Conservation (phyloP, 441 rosid species). For the Adansonia rubrostipa region DNA sequence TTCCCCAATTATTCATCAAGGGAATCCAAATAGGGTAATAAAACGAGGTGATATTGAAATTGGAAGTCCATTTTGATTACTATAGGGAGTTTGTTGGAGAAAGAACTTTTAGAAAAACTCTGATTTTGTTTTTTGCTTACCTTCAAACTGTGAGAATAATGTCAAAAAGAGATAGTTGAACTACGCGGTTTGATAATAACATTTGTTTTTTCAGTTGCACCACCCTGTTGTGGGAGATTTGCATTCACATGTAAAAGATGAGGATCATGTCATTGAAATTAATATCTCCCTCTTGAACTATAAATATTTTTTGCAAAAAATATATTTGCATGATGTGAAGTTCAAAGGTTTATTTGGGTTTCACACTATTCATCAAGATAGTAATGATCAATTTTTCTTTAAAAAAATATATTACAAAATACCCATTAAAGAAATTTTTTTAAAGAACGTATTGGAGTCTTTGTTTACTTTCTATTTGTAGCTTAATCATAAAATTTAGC, state of each 20-base stretch:
- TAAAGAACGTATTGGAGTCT: background rate
- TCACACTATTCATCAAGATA: background rate
- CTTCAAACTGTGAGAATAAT: background rate
- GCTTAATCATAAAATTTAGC: background rate
- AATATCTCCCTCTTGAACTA: background rate
- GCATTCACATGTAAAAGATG: conserved; percentile 24
- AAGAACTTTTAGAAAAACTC: background rate
- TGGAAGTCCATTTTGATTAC: background rate
- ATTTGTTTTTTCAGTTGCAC: background rate
- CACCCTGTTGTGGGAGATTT: conserved; percentile 13
- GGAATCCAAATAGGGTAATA: background rate
- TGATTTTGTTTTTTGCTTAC: background rate
- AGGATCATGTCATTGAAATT: background rate
- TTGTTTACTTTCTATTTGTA: background rate
- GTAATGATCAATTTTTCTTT: background rate
- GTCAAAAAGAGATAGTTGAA: background rate
- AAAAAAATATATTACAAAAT: background rate
- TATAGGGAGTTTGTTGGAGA: background rate
- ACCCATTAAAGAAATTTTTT: background rate
- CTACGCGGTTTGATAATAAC: conserved; percentile 8
- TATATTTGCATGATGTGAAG: background rate
- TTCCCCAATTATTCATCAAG: background rate
- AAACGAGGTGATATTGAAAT: background rate
- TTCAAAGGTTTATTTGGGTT: conserved; percentile 5
- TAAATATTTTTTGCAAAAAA: background rate